A percentile compares a stretch with the other conserved stretches of the same genome.
These are phyloP conservation scores for Elsinoe necatrix DNA, from an alignment of 2,329 filamentous ascomycete genomes.

Conservation along the genomic window DNA sequence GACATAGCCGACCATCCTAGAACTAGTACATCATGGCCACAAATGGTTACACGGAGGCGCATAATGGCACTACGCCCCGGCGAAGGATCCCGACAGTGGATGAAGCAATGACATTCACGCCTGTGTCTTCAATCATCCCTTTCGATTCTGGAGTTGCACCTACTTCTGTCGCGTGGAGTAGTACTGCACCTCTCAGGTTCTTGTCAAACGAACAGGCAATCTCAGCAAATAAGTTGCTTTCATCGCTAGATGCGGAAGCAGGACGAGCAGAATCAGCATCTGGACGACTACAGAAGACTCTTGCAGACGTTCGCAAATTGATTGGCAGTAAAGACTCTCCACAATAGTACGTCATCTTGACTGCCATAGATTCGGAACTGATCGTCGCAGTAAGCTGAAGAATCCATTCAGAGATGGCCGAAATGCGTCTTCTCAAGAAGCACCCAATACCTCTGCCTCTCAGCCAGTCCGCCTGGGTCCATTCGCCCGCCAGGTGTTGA, in stretches of 20 bases:
- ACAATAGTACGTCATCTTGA: background rate
- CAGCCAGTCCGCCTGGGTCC: background rate
- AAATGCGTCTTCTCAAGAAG: background rate
- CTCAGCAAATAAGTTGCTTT: constrained; percentile 46
- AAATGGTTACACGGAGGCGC: background rate
- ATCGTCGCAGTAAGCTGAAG: background rate
- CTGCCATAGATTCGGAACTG: background rate
- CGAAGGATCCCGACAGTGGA: constrained; percentile 46
- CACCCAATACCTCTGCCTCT: background rate
- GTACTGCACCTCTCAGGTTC: constrained; percentile 32
- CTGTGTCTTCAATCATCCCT: constrained; percentile 70
- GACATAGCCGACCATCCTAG: background rate
- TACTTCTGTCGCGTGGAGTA: constrained; percentile 36
- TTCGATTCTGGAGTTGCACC: constrained; percentile 52
- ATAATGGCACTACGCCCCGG: background rate
- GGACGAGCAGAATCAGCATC: constrained; percentile 50
- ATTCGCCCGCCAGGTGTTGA: background rate
- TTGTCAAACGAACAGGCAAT: constrained; percentile 39
- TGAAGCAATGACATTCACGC: constrained; percentile 73
- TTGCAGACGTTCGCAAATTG: constrained; percentile 66
- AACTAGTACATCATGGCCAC: background rate
- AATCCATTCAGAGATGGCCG: background rate
- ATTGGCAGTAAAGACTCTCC: constrained; percentile 63
- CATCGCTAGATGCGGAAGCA: constrained; percentile 64
- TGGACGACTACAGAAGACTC: constrained; percentile 59